Conservation (phyloP, 441 rosid genomes). For the Oxalis stricta region DNA sequence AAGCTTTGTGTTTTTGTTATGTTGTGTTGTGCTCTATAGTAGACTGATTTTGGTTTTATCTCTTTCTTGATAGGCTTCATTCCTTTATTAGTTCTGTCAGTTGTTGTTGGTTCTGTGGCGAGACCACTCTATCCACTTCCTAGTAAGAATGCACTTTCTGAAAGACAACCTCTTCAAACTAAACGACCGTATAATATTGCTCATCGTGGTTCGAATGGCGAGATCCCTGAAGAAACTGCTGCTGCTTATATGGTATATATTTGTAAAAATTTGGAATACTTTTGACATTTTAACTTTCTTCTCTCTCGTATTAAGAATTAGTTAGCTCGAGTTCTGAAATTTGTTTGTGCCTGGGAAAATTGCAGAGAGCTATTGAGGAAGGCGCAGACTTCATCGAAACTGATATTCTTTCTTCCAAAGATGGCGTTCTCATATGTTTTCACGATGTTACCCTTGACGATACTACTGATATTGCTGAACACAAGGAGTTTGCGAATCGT, state of each 20-base stretch:
- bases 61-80: conserved; percentile 27
- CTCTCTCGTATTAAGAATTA: too few relatives aligned
- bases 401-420: conserved; percentile 74
- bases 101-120: conserved; percentile 32
- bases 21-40: too few relatives aligned
- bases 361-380: conserved; percentile 89
- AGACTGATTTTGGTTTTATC: conserved; percentile 2
- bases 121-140: conserved; percentile 82
- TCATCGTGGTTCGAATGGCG: conserved; percentile 93
- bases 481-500: conserved; percentile 72
- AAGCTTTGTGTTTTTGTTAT: too few relatives aligned
- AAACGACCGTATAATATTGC: conserved; percentile 76
- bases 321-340: too few relatives aligned
- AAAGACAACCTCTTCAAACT: conserved; percentile 59
- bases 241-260: conserved; percentile 64
- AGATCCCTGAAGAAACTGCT: conserved; percentile 89
- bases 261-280: background rate
- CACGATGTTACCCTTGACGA: conserved; percentile 76
- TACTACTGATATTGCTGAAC: conserved; percentile 56
- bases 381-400: conserved; percentile 93
- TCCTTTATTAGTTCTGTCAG: conserved; percentile 29
- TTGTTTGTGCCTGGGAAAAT: conserved; percentile 1
- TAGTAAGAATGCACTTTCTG: conserved; percentile 27
- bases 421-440: conserved; percentile 72
- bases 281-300: too few relatives aligned